These are phyloP conservation scores for Anthracocystis walkeri DNA, from an alignment of 1,284 basidiomycete genomes.

Conservation along the genomic window DNA sequence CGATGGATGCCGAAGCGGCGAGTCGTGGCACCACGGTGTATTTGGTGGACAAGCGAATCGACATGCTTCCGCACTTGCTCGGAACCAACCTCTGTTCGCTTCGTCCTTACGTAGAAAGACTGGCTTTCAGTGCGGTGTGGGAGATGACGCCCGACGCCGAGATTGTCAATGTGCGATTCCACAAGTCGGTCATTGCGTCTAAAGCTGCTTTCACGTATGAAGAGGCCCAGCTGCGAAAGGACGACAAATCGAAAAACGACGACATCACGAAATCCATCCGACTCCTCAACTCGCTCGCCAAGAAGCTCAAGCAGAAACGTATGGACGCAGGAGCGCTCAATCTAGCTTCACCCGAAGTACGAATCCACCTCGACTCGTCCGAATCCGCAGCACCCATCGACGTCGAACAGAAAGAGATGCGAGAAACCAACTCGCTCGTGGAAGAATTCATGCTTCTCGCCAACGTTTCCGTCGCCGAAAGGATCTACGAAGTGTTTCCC, in stretches of 20 bases:
- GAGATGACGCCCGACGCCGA: slow-evolving; percentile 77
- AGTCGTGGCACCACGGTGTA: slow-evolving; percentile 97
- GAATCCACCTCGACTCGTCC: slow-evolving; percentile 88
- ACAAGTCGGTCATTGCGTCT: slow-evolving; percentile 95
- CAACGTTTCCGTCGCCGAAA: slow-evolving; percentile 91
- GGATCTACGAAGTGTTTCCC: slow-evolving; percentile 94
- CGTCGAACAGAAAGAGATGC: slow-evolving; percentile 92
- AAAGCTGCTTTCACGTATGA: slow-evolving; percentile 98
- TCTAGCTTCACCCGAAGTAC: slow-evolving; percentile 96
- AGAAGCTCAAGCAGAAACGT: slow-evolving; percentile 84
- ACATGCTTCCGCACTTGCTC: slow-evolving; percentile 94
- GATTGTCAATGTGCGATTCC: slow-evolving; percentile 90
- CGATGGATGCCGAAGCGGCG: slow-evolving; percentile 97
- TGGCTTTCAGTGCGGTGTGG: slow-evolving; percentile 98
- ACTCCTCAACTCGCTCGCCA: slow-evolving; percentile 87
- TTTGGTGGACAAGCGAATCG: slow-evolving; percentile 97
- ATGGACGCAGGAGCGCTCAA: slow-evolving; percentile 96
- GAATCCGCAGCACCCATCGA: slow-evolving; percentile 96
- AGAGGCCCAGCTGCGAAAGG: slow-evolving; percentile 93
- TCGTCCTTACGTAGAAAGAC: slow-evolving; percentile 89
- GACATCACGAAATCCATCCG: slow-evolving; percentile 88
- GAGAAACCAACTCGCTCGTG: slow-evolving; percentile 95
- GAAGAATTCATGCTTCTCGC: slow-evolving; percentile 99
- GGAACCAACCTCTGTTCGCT: slow-evolving; percentile 97
- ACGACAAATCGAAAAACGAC: slow-evolving; percentile 83